Percentiles rank a stretch among this genome's conserved stretches.
Evolutionary conservation across 1,284 basidiomycete species (phyloP).

Genomic region (Leccinum subrobustum): DNA sequence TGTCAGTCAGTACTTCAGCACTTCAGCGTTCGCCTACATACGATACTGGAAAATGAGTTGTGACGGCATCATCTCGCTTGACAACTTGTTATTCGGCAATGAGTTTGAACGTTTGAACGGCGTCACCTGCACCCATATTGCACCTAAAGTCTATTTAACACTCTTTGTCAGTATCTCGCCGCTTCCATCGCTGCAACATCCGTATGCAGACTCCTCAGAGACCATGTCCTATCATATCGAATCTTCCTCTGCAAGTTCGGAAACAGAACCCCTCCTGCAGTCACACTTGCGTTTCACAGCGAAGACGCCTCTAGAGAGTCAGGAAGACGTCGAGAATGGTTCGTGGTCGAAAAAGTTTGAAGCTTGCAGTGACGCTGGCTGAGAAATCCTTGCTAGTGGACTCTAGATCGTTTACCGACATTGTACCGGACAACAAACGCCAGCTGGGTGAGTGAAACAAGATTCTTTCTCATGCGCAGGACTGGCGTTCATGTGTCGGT

Average conservation of each 20-base stretch:
- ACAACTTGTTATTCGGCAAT: too few species aligned
- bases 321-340: slow-evolving; percentile 13
- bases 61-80: background rate
- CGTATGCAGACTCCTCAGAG: background rate
- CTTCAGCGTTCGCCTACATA: too few species aligned
- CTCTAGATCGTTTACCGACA: slow-evolving; percentile 28
- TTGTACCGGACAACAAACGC: slow-evolving; percentile 43
- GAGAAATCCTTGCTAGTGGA: slow-evolving; percentile 7
- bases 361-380: background rate
- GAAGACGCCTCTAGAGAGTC: background rate
- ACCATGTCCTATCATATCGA: slow-evolving; percentile 8
- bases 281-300: background rate
- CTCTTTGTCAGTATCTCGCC: background rate
- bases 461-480: background rate
- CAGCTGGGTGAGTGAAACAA: slow-evolving; percentile 38
- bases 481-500: background rate
- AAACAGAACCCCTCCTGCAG: slow-evolving; percentile 26
- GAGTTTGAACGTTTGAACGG: background rate
- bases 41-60: too few species aligned
- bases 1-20: background rate
- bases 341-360: background rate
- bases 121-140: background rate
- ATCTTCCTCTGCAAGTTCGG: slow-evolving; percentile 5
- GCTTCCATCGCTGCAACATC: too few species aligned
- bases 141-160: background rate